Percentiles rank a stretch among this genome's conserved stretches.
These are phyloP conservation scores for Penicillium psychrofluorescens DNA, from an alignment of 495 filamentous ascomycete genomes.

Conservation along the genomic window DNA sequence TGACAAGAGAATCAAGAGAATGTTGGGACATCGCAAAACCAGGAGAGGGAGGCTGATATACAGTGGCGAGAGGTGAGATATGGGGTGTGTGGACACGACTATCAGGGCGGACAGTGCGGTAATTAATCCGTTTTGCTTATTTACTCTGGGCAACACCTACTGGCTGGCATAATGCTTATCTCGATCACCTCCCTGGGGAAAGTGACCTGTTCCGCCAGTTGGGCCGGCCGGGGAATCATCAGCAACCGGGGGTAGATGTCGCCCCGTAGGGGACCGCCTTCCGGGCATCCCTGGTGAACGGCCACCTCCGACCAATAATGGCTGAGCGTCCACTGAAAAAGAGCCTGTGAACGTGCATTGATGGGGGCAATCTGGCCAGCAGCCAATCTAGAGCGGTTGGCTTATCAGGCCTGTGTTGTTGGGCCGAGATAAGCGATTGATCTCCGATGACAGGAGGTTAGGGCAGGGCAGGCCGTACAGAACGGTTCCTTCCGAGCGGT, in stretches of 20 bases:
- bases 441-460: neutral
- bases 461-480: too few species aligned
- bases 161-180: slow-evolving; percentile 28
- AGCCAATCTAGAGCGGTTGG: slow-evolving; percentile 10
- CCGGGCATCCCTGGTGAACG: too few species aligned
- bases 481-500: too few species aligned
- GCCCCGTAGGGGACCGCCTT: too few species aligned
- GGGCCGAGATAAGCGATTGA: slow-evolving; percentile 9
- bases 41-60: neutral
- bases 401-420: slow-evolving; percentile 11
- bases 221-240: neutral
- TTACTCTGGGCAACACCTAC: neutral
- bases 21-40: neutral
- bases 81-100: too few species aligned
- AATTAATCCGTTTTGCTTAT: neutral
- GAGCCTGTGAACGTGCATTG: neutral
- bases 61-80: too few species aligned
- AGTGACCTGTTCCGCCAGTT: slow-evolving; percentile 9
- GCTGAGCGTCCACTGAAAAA: too few species aligned
- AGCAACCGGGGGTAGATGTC: too few species aligned
- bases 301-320: too few species aligned
- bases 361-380: neutral
- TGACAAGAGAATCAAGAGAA: too few species aligned
- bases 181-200: slow-evolving; percentile 19
- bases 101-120: too few species aligned